Evolutionary conservation across 768 basidiomycete genomes (phyloP).

Genomic region (Megacollybia marginata): DNA sequence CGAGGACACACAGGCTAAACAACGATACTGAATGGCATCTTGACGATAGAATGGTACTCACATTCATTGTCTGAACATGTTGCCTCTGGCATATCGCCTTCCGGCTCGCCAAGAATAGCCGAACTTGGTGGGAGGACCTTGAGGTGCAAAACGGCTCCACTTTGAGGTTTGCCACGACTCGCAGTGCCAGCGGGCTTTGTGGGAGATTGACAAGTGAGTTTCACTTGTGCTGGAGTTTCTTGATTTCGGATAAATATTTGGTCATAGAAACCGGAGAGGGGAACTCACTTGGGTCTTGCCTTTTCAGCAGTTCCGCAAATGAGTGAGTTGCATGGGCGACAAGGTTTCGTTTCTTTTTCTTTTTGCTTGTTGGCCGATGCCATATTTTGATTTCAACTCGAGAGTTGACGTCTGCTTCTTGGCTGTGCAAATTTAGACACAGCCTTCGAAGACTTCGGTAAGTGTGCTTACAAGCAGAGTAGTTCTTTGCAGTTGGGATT

Average conservation of each 20-base stretch:
- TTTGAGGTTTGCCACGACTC: neutral
- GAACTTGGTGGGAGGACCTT: neutral
- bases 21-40: no score
- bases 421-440: conserved; percentile 20
- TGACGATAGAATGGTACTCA: neutral
- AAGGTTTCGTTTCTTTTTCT: conserved; percentile 44
- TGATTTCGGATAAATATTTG: neutral
- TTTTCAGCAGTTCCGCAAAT: conserved; percentile 20
- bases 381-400: conserved; percentile 48
- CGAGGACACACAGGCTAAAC: neutral
- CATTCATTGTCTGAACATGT: neutral
- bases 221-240: neutral
- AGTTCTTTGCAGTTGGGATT: conserved; percentile 55
- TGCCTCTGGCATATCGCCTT: neutral
- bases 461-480: conserved; percentile 43
- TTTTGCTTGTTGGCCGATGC: conserved; percentile 58
- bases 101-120: neutral
- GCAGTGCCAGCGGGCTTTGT: neutral
- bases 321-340: conserved; percentile 46
- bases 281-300: conserved; percentile 2
- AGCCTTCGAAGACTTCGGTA: neutral
- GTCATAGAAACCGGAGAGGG: neutral
- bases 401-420: conserved; percentile 29
- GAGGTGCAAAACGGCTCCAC: neutral
- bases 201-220: neutral